Base-by-base conservation (phyloP, 1,284 basidiomycete genomes). In the Pyrrhoderma noxium region DNA sequence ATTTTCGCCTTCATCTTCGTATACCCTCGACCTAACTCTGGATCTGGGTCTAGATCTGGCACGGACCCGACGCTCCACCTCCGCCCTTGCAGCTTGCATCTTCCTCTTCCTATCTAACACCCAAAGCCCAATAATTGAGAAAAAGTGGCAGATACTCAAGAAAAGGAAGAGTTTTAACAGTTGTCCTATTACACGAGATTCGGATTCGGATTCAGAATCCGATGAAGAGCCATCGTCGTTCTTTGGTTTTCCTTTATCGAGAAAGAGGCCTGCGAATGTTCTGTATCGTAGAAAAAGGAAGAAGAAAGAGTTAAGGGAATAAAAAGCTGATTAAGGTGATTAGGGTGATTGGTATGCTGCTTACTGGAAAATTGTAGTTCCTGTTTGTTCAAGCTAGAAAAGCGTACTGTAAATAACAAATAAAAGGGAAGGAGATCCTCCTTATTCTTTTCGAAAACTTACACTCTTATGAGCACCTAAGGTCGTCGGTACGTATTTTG, bases 391-490 rank as follows among this genome's bases (percentile, higher is more conserved):
- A 54, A 89, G 68, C 85, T 87, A 53, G 21, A 35, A 49, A 19
- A 53, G 34, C 23, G 39, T 47, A 11, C 42, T 25, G 16, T 36
- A 31, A 7, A 37, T 35, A 35, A 8, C 36, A 22, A 42, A 25
- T 14, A 47, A 42, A 39, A 19, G 38, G 54, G 37, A 11, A 27
- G 22, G 43, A 4, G n/a, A 5, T 31, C 27, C 7, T 11, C 11
- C 11, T 5, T 5, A 31, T 5, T 31, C 27, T 31, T 5, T 31
- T 5, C 7, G 11, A 27, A 46, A 7, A 70, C 81, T 56, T 65
- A 86, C 84, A 60, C 80, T 80, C 65, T 90, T 90, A 61, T 90
- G 87, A 8, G 82, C 79, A 1, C 86, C 87, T 0, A 90, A 70
- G 1, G 85, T 86, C 1, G 87, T 88, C 2, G 85, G 84, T 36